phyloP scores from a whole-genome alignment of 140 eudicot species.

The Cichorium intybus region DNA sequence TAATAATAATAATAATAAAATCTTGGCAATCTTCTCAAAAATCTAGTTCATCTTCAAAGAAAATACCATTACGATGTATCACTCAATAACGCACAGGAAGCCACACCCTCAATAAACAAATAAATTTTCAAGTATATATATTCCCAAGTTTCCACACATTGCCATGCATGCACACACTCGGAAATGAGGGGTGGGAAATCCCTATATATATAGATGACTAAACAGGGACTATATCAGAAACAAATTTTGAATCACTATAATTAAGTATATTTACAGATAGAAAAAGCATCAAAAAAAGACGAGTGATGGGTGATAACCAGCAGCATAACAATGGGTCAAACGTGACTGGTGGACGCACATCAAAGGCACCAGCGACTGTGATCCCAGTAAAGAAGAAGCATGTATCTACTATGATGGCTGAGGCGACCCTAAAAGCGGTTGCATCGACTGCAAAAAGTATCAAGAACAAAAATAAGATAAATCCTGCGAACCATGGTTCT shows the following conservation, averaged over 20 bases:
- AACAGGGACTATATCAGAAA: no score
- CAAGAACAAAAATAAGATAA: not conserved
- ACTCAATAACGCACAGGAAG: not conserved
- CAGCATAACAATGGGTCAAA: not conserved
- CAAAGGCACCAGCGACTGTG: conserved; percentile 1
- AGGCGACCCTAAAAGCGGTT: not conserved
- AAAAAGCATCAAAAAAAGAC: no score
- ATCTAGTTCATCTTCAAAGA: not conserved
- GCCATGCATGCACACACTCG: not conserved
- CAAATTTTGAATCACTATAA: not conserved
- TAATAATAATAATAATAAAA: no score
- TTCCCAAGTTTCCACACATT: not conserved
- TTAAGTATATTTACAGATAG: no score
- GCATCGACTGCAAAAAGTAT: not conserved
- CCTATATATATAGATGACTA: no score
- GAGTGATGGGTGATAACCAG: not conserved
- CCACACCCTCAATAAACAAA: not conserved
- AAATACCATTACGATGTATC: not conserved
- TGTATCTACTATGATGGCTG: conserved; percentile 18
- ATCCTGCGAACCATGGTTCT: not conserved
- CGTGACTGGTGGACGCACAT: not conserved
- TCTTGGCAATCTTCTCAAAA: not conserved
- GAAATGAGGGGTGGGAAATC: not conserved
- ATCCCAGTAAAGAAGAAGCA: conserved; percentile 16
- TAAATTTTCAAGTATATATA: no score